A percentile compares a stretch with the other conserved stretches of the same genome.
Conservation (phyloP, 768 basidiomycete species). For the Kwoniella mangroviensis region DNA sequence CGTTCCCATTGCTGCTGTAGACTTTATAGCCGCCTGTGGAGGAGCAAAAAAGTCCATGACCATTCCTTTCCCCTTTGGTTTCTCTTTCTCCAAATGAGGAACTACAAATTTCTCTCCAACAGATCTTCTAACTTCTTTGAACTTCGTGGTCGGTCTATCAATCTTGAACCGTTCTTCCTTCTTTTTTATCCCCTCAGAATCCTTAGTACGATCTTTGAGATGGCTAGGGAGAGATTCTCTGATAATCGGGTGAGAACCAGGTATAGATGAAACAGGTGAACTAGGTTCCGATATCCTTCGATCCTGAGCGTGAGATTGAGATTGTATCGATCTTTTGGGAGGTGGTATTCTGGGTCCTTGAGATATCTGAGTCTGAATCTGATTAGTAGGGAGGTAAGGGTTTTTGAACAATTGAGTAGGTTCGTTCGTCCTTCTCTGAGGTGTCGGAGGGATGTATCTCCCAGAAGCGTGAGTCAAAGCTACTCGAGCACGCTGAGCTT, state of each 20-base stretch:
- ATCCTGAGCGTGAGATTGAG: not conserved
- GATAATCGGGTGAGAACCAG: conserved; percentile 19
- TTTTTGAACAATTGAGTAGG: conserved; percentile 30
- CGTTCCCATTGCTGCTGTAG: not conserved
- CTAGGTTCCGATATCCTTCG: not conserved
- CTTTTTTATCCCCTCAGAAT: not conserved
- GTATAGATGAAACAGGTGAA: conserved; percentile 22
- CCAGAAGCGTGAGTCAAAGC: conserved; percentile 49
- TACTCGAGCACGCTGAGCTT: conserved; percentile 43
- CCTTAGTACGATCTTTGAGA: conserved; percentile 6
- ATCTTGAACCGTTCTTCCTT: conserved; percentile 18
- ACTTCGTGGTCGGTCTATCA: conserved; percentile 8
- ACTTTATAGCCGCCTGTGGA: not conserved
- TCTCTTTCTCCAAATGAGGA: conserved; percentile 20
- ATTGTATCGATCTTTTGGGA: not conserved
- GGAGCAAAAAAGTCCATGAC: conserved; percentile 30
- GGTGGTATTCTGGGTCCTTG: conserved; percentile 7
- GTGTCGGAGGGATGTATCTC: conserved; percentile 35
- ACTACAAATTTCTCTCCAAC: conserved; percentile 24
- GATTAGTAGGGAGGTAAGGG: conserved; percentile 19
- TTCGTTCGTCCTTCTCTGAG: conserved; percentile 6
- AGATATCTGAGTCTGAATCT: not conserved
- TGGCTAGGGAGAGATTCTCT: conserved; percentile 24
- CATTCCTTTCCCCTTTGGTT: not conserved
- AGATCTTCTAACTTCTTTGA: conserved; percentile 18